These are phyloP conservation scores for Phytophthora cajani DNA, from an alignment of 352 stramenopile species.

Conservation along the genomic window DNA sequence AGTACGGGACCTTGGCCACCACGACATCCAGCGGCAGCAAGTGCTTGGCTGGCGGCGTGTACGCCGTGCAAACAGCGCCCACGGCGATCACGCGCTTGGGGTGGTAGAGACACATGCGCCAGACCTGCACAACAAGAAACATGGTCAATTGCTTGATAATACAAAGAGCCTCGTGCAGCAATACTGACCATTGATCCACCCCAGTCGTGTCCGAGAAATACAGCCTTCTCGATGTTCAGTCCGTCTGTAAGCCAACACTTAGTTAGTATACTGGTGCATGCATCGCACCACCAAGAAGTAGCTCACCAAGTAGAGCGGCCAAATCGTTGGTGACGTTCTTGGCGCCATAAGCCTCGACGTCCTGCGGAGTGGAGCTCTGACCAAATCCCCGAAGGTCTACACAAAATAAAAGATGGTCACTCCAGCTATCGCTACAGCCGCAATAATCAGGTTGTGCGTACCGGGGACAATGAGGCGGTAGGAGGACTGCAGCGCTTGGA, in stretches of 20 bases:
- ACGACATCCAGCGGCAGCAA: slow-evolving; percentile 53
- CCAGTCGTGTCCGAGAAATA: slow-evolving; percentile 83
- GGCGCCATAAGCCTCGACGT: slow-evolving; percentile 56
- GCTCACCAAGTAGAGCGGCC: slow-evolving; percentile 52
- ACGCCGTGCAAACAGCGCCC: slow-evolving; percentile 73
- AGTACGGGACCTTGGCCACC: slow-evolving; percentile 57
- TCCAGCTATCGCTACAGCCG: neutral
- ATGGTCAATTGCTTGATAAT: too few species aligned
- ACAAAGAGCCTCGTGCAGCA: neutral
- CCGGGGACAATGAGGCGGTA: slow-evolving; percentile 69
- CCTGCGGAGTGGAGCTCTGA: slow-evolving; percentile 55
- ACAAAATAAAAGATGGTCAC: neutral
- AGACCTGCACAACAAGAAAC: slow-evolving; percentile 34
- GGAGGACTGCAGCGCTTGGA: slow-evolving; percentile 47
- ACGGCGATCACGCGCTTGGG: slow-evolving; percentile 63
- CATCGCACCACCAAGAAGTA: neutral
- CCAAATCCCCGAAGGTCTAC: slow-evolving; percentile 70
- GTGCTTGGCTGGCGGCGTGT: slow-evolving; percentile 48
- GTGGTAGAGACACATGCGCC: slow-evolving; percentile 76
- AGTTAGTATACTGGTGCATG: too few species aligned
- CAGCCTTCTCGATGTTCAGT: slow-evolving; percentile 68
- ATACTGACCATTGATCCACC: slow-evolving; percentile 48
- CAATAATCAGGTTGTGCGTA: slow-evolving; percentile 4
- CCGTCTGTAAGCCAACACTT: slow-evolving; percentile 38
- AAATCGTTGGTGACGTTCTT: slow-evolving; percentile 70